These are phyloP conservation scores for Bullera alba DNA, from an alignment of 768 basidiomycete species.

Conservation along the genomic window DNA sequence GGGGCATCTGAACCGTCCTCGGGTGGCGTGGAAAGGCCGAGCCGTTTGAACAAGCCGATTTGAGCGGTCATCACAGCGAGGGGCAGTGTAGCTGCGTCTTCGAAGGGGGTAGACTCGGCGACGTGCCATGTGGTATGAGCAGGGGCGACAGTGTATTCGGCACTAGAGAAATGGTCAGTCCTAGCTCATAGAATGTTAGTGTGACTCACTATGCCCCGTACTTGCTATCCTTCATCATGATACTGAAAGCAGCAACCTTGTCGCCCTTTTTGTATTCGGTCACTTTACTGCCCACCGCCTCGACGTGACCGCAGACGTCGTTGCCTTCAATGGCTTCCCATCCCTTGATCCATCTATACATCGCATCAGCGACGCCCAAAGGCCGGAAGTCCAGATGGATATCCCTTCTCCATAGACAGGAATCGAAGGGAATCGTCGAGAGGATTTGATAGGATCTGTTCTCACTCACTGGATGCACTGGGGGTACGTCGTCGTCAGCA, in stretches of 20 bases:
- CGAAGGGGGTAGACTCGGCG: not conserved
- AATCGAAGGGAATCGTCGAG: not conserved
- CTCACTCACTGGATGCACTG: no score
- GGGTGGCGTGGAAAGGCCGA: not conserved
- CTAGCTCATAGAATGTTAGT: no score
- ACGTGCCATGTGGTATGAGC: not conserved
- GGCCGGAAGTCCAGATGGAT: no score
- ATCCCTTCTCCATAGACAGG: not conserved
- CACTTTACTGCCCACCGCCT: slow-evolving; percentile 23
- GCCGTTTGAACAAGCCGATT: not conserved
- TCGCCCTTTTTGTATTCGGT: slow-evolving; percentile 29
- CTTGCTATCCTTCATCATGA: no score
- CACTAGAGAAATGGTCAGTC: no score
- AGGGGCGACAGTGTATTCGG: not conserved
- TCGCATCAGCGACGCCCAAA: no score
- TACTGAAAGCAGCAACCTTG: slow-evolving; percentile 4
- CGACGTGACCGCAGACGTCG: slow-evolving; percentile 28
- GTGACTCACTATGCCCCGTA: no score
- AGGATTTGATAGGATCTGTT: not conserved
- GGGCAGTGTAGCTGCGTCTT: not conserved
- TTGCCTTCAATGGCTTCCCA: slow-evolving; percentile 23
- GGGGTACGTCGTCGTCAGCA: no score
- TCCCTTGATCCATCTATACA: no score
- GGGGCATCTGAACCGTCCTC: slow-evolving; percentile 1
- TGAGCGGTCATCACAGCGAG: not conserved